phyloP scores from a whole-genome alignment of 2,329 filamentous ascomycete species.

The Aureobasidium pullulans region DNA sequence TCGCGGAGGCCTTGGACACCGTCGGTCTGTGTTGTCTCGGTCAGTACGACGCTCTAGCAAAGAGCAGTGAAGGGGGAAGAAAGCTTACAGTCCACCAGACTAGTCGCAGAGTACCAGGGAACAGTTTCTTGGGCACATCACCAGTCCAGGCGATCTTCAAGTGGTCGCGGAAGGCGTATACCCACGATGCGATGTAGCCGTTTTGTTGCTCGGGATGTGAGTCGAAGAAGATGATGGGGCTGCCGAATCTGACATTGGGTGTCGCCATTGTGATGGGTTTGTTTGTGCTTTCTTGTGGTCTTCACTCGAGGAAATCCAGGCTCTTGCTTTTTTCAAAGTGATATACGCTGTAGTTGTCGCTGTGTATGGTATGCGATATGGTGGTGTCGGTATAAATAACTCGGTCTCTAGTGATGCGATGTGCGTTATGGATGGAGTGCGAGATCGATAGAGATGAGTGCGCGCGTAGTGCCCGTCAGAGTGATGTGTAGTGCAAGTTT shows the following conservation, averaged over 20 bases:
- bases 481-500: not conserved
- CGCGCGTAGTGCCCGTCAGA: not conserved
- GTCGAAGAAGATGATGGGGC: slow-evolving; percentile 18
- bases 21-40: slow-evolving; percentile 12
- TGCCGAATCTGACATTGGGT: slow-evolving; percentile 13
- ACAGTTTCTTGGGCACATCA: slow-evolving; percentile 12
- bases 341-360: too few species aligned
- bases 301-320: not conserved
- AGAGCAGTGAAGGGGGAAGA: not conserved
- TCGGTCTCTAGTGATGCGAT: not conserved
- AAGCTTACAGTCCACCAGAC: slow-evolving; percentile 15
- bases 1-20: slow-evolving; percentile 15
- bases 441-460: not conserved
- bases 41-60: not conserved
- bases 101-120: slow-evolving; percentile 14
- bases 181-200: slow-evolving; percentile 12
- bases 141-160: slow-evolving; percentile 17
- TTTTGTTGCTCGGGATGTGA: slow-evolving; percentile 17
- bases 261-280: not conserved
- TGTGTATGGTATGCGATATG: not conserved
- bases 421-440: not conserved
- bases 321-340: not conserved
- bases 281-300: not conserved
- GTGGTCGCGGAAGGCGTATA: slow-evolving; percentile 12
- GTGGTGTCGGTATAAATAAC: not conserved